phyloP scores from a whole-genome alignment of 257 asterid genomes.

The Scutellaria baicalensis region DNA sequence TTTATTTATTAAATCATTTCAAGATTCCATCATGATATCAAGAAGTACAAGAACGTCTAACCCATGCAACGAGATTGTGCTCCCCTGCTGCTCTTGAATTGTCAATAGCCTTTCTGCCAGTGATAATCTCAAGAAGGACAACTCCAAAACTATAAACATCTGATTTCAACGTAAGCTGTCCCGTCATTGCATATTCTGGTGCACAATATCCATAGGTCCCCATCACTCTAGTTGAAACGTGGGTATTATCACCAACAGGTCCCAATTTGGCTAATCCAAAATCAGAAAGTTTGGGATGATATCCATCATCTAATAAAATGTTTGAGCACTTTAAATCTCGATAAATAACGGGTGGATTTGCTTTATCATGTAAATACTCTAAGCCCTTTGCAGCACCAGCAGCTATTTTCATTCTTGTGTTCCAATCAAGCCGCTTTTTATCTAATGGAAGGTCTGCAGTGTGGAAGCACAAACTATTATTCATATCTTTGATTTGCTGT shows the following conservation, averaged over 20 bases:
- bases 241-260: constrained; percentile 53
- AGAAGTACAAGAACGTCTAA: constrained; percentile 17
- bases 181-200: constrained; percentile 74
- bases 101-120: constrained; percentile 69
- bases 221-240: constrained; percentile 64
- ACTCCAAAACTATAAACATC: constrained; percentile 80
- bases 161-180: constrained; percentile 57
- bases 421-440: constrained; percentile 57
- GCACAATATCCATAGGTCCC: constrained; percentile 73
- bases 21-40: background rate
- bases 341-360: constrained; percentile 69
- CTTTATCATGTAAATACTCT: constrained; percentile 63
- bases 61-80: constrained; percentile 69
- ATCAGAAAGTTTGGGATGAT: constrained; percentile 55
- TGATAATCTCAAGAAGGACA: constrained; percentile 65
- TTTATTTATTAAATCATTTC: background rate
- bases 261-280: constrained; percentile 76
- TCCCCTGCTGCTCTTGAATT: constrained; percentile 48
- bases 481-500: background rate
- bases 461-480: background rate
- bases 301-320: constrained; percentile 48
- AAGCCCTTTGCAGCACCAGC: constrained; percentile 71
- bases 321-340: constrained; percentile 65
- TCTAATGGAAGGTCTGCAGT: constrained; percentile 51
- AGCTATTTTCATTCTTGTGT: constrained; percentile 74